Evolutionary conservation across 305 asterid genomes (phyloP).

Genomic region (Stenogyne calaminthoides): DNA sequence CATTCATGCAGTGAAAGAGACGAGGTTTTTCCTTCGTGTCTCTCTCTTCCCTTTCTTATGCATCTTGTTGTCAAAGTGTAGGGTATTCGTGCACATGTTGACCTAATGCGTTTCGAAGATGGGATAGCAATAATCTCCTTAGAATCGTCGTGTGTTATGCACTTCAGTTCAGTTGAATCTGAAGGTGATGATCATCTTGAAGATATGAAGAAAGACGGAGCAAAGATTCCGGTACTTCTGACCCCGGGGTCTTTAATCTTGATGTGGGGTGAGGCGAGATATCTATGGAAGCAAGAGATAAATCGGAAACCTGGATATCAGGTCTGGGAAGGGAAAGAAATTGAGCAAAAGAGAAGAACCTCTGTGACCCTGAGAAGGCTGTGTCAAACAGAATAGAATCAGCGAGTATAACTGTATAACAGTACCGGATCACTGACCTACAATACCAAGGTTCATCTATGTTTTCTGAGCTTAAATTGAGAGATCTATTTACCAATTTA

Average conservation of each 20-base stretch:
- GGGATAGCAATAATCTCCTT: conserved; percentile 83
- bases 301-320: conserved; percentile 78
- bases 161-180: conserved; percentile 48
- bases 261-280: conserved; percentile 94
- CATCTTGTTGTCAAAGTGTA: conserved; percentile 25
- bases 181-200: neutral
- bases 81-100: conserved; percentile 94
- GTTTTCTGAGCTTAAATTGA: neutral
- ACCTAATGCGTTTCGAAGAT: conserved; percentile 87
- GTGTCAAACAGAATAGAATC: conserved; percentile 34
- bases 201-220: neutral
- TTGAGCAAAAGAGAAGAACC: conserved; percentile 68
- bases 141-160: conserved; percentile 86
- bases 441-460: too few relatives aligned
- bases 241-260: conserved; percentile 71
- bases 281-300: conserved; percentile 85
- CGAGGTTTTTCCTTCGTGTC: neutral
- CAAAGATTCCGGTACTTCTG: conserved; percentile 59
- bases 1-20: too few relatives aligned
- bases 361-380: conserved; percentile 77
- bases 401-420: too few relatives aligned
- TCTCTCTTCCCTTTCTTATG: neutral
- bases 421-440: too few relatives aligned
- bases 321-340: conserved; percentile 61
- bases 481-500: neutral